Evolutionary conservation across 805 yeast genomes (phyloP), one percentile per base, ranked within the genome.

Genomic region (Scheffersomyces lignosus): DNA sequence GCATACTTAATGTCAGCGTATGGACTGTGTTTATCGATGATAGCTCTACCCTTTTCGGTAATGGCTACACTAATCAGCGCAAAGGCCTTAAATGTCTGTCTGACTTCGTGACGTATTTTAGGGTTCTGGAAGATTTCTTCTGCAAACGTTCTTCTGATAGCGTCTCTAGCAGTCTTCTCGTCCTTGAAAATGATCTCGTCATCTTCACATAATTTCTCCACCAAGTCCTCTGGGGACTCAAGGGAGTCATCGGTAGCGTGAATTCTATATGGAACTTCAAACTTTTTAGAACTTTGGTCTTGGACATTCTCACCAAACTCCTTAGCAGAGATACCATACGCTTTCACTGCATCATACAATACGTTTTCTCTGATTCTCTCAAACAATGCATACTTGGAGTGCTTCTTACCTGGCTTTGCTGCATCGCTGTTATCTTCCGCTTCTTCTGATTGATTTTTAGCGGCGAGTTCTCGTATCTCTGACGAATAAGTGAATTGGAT

Each of bases 1-100:
- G 96, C 95, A 62, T 93, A 93, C 56, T 93, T 93, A 65, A 93
- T 82, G 54, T 88, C 96, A 41, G 86, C 88, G 52, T 81, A 90
- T 2, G 89, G 84, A 36, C 90, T 82, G 47, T 81, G 82, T 36
- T 77, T 81, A 48, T 83, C 93, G 41, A 93, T 91, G 47, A 82
- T 81, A 23, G 78, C 70, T 49, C 60, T 59, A 18, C 74, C 75
- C 47, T 88, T 89, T 43, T 89, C 95, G 0, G 98, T 89, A 31
- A 89, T 66, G 12, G 77, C 77, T 8, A 90, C 81, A 56, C 83
- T 83, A 18, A 90, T 75, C 12, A 75, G 71, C 7, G 93, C 85
- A 52, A 75, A 83, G 37, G 65, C 68, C 60, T 75, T 77, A 56
- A 73, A 82, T 36, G 81, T 83, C 33, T 70, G 64, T 65, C 86